Evolutionary conservation across 345 rosid species (phyloP).

Genomic region (Murraya paniculata): DNA sequence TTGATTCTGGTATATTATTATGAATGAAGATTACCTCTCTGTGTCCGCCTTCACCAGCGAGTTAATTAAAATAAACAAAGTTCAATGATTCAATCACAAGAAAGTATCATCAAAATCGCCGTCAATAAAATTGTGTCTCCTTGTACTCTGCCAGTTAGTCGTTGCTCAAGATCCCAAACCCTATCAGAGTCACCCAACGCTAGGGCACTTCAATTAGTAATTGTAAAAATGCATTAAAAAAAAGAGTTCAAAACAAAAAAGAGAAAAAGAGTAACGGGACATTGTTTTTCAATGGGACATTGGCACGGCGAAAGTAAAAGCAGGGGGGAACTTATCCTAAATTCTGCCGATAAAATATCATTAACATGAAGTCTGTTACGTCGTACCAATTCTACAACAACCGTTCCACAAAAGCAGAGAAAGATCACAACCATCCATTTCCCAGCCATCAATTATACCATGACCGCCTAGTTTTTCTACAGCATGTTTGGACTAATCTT

Average conservation of each 20-base stretch:
- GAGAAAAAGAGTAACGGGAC: no score
- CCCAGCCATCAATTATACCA: slow-evolving; percentile 13
- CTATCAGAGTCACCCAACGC: no score
- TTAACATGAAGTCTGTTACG: neutral
- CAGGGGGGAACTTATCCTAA: neutral
- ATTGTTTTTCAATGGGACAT: neutral
- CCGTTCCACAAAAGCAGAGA: neutral
- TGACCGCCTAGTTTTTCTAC: slow-evolving; percentile 17
- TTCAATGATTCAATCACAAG: neutral
- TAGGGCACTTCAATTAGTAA: neutral
- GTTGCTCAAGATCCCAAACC: neutral
- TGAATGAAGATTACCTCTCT: neutral
- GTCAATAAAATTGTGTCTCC: neutral
- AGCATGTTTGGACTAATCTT: slow-evolving; percentile 1
- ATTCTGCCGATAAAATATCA: neutral
- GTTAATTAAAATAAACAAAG: neutral
- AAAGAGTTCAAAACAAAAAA: no score
- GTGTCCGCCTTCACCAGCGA: neutral
- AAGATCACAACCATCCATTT: neutral
- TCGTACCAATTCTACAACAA: neutral
- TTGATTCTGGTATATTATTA: neutral
- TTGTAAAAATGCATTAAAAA: no score
- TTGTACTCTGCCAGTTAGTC: neutral
- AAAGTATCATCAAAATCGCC: neutral
- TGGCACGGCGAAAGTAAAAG: neutral